phyloP scores from a whole-genome alignment of 2,329 filamentous ascomycete species.

The Talaromyces sp. region DNA sequence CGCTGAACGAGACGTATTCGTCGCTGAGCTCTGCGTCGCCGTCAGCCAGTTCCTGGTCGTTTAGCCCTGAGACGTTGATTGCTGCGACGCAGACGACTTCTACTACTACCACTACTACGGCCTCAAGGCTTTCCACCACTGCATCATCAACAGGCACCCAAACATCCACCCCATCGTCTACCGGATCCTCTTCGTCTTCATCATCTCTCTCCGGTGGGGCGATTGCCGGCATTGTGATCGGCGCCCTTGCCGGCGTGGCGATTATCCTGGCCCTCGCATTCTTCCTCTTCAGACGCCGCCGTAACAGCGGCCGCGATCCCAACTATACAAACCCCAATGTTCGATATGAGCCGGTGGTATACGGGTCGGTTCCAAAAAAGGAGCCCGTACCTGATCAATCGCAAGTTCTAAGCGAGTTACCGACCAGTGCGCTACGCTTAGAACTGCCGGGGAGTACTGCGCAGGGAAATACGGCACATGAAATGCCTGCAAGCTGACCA shows the following conservation, averaged over 20 bases:
- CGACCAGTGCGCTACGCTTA: not conserved
- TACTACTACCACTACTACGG: not conserved
- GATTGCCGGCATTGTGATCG: not conserved
- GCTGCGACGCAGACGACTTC: not conserved
- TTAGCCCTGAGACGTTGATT: not conserved
- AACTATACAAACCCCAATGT: not conserved
- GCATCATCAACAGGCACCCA: not conserved
- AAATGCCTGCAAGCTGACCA: not conserved
- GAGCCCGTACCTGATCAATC: not conserved
- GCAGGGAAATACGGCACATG: not conserved
- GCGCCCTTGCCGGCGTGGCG: not conserved
- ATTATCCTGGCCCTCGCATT: not conserved
- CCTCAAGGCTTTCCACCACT: not conserved
- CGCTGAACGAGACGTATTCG: not conserved
- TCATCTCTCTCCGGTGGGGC: not conserved
- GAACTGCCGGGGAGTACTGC: not conserved
- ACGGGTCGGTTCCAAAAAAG: not conserved
- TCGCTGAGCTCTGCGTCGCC: not conserved
- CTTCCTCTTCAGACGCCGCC: not conserved
- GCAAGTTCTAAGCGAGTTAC: not conserved
- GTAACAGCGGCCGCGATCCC: not conserved
- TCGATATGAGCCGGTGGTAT: not conserved
- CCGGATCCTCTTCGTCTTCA: not conserved
- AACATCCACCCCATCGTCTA: not conserved
- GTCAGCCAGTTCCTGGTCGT: not conserved